Conservation (phyloP, 176 grass and related monocot genomes). For the Eragrostis curvula region DNA sequence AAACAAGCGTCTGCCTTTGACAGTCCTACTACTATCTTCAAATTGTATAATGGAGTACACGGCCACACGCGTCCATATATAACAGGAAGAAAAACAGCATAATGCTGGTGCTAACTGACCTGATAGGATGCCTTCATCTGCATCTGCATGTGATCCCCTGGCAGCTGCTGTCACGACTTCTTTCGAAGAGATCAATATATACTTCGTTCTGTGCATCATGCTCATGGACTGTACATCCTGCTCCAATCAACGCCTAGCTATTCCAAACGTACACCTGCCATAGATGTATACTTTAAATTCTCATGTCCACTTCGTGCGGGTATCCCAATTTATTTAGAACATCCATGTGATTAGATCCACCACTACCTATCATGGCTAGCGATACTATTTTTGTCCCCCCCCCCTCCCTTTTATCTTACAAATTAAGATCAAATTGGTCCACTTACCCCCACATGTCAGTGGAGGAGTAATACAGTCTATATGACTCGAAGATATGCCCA, state of each 20-base stretch:
- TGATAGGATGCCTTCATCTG: not conserved
- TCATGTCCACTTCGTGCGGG: conserved; percentile 4
- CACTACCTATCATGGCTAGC: no score
- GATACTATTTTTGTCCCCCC: not conserved
- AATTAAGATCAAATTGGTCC: not conserved
- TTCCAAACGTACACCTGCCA: conserved; percentile 6
- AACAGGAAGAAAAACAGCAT: not conserved
- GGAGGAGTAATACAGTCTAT: no score
- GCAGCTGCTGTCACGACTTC: not conserved
- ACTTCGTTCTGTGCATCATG: conserved; percentile 1
- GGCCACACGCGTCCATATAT: not conserved
- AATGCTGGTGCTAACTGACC: not conserved
- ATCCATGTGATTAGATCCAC: not conserved
- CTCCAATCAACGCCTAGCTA: not conserved
- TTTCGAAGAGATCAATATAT: not conserved
- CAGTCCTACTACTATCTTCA: not conserved
- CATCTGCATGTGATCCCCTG: conserved; percentile 25
- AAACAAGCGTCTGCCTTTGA: not conserved
- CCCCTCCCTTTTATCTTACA: no score
- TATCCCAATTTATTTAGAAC: not conserved
- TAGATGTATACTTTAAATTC: not conserved
- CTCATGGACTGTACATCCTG: not conserved
- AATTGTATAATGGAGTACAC: not conserved
- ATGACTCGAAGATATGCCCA: not conserved
- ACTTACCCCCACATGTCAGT: not conserved